Base-by-base conservation (phyloP, 2,329 filamentous ascomycete genomes). In the Phoma sp. region DNA sequence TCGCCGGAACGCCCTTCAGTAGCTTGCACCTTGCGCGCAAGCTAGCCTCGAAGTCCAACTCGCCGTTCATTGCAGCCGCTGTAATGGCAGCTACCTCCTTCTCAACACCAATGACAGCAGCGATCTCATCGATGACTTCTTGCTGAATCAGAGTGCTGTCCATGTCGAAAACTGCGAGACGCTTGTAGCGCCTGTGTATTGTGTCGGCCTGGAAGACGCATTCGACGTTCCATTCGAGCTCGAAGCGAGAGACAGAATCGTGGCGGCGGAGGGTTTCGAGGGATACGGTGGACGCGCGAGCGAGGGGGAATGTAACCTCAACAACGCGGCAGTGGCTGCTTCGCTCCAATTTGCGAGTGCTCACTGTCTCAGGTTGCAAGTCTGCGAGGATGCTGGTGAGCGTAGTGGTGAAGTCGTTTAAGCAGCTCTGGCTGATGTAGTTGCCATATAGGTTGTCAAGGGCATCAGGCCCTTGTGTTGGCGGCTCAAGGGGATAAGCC, bases 151-250 rank as follows among this genome's bases (percentile, higher is more conserved):
- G 83, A 0, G 95, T 99, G 75, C 89, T 95, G 78, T 99, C 95
- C 95, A 99, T 99, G 75, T 99, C 95, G 70, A 99, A 99, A 29
- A 97, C 91, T 3, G 93, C 92, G 9, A 98, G 81, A 7, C 93
- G 86, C 62, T 93, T 93, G 75, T 96, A 86, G 25, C 88, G 84
- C 54, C 91, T 82, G 80, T 88, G 91, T 29, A 93, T 80, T 27
- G 80, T 84, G 69, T 93, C 90, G 36, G 76, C 76, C 74, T 96
- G 90, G 58, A 96, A 80, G 18, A 90, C 85, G 11, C 93, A 88
- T 74, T 96, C 90, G 36, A 95, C 88, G 68, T 92, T 93, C 90
- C 91, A 96, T 73, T 93, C 89, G 59, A 86, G 84, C 82, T 96
- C 91, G 68, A 96, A 96, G n/a, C 68, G 64, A n/a, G 64, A 91